Base-by-base conservation (phyloP, 2,329 filamentous ascomycete species). In the Penicillium corylophilum region DNA sequence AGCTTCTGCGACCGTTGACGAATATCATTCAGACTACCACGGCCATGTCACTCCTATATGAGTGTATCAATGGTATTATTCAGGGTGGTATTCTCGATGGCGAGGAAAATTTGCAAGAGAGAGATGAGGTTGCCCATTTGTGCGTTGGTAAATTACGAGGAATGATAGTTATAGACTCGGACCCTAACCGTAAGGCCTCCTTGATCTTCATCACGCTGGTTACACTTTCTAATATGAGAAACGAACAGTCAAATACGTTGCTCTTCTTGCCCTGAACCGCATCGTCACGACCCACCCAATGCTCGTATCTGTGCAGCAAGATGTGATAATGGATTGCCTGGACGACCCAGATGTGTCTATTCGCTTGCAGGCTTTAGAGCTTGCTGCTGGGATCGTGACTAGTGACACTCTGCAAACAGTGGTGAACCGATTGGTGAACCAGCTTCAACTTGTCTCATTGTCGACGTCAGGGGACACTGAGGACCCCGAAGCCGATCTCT, bases 11-110 rank as follows among this genome's bases (percentile, higher is more conserved):
- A 7, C 94, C 94, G 15, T 77, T 99, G 54, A 96, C 91, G 1
- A 90, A 89, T 60, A 87, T 99, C 43, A 97, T 99, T 58, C 87
- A 90, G 62, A 96, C 92, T 1, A 99, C 94, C 0, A 88, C 89
- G 5, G 94, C 94, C 24, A 97, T 97, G 94, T 97, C 94, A n/a
- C 75, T 99, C 24, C 76, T 97, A 5, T 99, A 99, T 64, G 94
- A 99, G 73, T 99, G 94, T 68, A 96, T 99, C 73, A 96, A 95
- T 70, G 94, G 94, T 22, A 95, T 99, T 56, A 96, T 99, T 53
- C 92, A 96, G 69, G 94, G 94, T 24, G 94, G 94, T 0, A 96
- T 99, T 51, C 77, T 99, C 44, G 89, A 90, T 28, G 89, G 87
- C 40, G 85, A 86, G 24, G 90, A 92, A 58, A 89, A 90, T 47